Percentiles rank a stretch among this genome's conserved stretches.
These are phyloP conservation scores for Metschnikowia dekortorum DNA, from an alignment of 805 yeast genomes.

Conservation along the genomic window DNA sequence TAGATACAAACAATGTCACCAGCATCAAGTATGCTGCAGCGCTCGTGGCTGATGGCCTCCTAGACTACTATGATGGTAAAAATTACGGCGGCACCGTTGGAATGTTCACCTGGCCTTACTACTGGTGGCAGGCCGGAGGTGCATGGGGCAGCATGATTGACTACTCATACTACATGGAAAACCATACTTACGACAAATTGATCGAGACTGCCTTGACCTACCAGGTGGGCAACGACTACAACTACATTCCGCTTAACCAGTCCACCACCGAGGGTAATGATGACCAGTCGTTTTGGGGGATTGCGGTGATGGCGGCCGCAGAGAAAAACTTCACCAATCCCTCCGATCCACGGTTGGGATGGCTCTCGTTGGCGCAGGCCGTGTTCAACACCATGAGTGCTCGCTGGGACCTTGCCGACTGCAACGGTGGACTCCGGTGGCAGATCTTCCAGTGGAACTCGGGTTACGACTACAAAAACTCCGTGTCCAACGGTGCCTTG, in stretches of 20 bases:
- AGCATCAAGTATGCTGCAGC: conserved; percentile 56
- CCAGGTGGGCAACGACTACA: conserved; percentile 62
- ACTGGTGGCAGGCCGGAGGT: conserved; percentile 99
- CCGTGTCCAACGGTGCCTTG: conserved; percentile 86
- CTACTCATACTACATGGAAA: conserved; percentile 65
- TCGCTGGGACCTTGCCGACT: conserved; percentile 74
- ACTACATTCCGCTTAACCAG: conserved; percentile 85
- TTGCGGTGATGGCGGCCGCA: conserved; percentile 88
- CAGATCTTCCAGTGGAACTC: conserved; percentile 93
- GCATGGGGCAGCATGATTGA: conserved; percentile 88
- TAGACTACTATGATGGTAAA: conserved; percentile 76
- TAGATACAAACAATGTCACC: conserved; percentile 37
- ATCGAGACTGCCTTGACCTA: conserved; percentile 60
- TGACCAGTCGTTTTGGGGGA: conserved; percentile 97
- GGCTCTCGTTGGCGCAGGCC: conserved; percentile 85
- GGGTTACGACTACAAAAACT: conserved; percentile 89
- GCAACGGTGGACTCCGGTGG: conserved; percentile 94
- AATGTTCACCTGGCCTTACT: conserved; percentile 83
- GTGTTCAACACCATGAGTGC: conserved; percentile 85
- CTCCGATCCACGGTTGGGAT: conserved; percentile 48
- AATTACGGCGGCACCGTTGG: conserved; percentile 76
- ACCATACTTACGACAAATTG: conserved; percentile 57
- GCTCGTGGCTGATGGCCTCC: conserved; percentile 61
- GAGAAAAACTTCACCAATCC: conserved; percentile 82
- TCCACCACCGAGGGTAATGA: conserved; percentile 94